Evolutionary conservation across 768 basidiomycete species (phyloP), one percentile per base, ranked within the genome.

Genomic region (Leucosporidium yakuticum): DNA sequence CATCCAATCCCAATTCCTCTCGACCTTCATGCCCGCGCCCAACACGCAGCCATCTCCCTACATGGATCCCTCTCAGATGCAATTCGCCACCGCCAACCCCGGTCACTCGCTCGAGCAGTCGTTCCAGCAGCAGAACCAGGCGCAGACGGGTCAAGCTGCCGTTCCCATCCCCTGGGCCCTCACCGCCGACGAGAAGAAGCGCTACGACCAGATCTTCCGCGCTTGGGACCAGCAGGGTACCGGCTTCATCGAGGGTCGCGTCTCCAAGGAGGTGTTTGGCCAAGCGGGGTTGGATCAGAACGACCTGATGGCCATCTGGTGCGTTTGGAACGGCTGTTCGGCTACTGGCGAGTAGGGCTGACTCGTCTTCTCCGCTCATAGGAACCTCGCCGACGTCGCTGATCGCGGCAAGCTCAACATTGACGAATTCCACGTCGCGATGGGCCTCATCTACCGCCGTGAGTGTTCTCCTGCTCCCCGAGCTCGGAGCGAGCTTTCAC

Each of bases 371-470:
- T 2, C 23, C 23, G 1, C 64, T 4, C 3, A 27, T 68, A 97
- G 93, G 95, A 87, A 86, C 20, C 84, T 98, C 9, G 91, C 94
- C 25, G 96, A 99, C 79, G 84, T 85, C 49, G 89, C 94, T 69
- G 91, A 98, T 79, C 87, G 92, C 29, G 96, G 96, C 29, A 96
- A 93, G 79, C 85, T 98, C 58, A 97, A 96, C 74, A 81, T 95
- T 32, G 88, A 90, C 20, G 96, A 98, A 77, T 99, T 99, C 78
- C 92, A 98, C 77, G 90, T 97, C 67, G 96, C 96, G 0, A 99
- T 99, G 95, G 92, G 90, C 62, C 82, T 98, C 63, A 98, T 99
- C 76, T 97, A 93, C 80, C 87, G 96, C 76, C 84, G 95, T 97
- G 80, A 74, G 90, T 85, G 60, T 56, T 2, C 47, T 62, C 21